Evolutionary conservation across 768 basidiomycete species (phyloP), one percentile per base, ranked within the genome.

Genomic region (Polyporus arcularius): DNA sequence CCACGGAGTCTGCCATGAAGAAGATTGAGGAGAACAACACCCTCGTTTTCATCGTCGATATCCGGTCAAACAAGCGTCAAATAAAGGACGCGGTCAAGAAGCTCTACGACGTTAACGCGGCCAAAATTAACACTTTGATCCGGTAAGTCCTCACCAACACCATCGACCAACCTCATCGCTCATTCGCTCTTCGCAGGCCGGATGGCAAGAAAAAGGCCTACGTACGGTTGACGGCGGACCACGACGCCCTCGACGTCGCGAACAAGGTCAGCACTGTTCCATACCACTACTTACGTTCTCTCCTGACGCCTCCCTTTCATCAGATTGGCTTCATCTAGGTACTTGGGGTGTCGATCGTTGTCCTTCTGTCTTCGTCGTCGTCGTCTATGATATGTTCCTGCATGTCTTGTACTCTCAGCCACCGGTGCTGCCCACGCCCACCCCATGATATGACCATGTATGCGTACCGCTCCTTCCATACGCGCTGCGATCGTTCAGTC

Each of bases 21-120:
- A 97, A 99, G 86, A 99, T 99, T 60, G 96, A 99, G 84, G 96
- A 98, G 78, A 89, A 98, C 84, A 98, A 99, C 79, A 99, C 97
- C 35, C 86, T 98, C 60, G 97, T 99, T 61, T 99, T 98, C 83
- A 89, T 98, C 62, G 95, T 97, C 55, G 96, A 98, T 77, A 72
- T 98, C 76, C 88, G 86, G 74, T 81, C 94, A 68, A 99, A 97
- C 87, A 99, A 99, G 86, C 87, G 94, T 49, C 94, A 99, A 78
- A 98, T 98, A 82, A 96, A 95, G 86, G 94, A 98, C 70, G 97
- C 97, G 2, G 95, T 99, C 70, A 98, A 98, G 87, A 97, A 97
- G 86, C 77, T 99, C 70, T 98, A 98, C 77, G 96, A 97, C 72
- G 96, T 98, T 55, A 87, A 96, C 78, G 92, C 94, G 10, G 89